These are phyloP conservation scores for Vaccinium myrtillus DNA, from an alignment of 148 eudicot genomes.

Conservation along the genomic window DNA sequence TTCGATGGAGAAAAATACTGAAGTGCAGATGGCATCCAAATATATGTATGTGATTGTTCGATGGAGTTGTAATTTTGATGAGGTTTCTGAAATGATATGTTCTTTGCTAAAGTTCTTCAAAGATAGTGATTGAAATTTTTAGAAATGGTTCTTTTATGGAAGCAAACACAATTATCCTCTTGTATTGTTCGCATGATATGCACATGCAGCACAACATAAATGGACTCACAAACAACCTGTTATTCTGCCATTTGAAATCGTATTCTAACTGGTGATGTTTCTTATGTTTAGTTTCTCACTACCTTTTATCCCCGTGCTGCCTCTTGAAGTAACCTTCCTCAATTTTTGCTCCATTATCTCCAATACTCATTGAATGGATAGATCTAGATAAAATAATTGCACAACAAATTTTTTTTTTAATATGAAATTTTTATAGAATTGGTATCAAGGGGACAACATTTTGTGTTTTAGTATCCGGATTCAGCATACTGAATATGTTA, in stretches of 20 bases:
- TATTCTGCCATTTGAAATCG: neutral
- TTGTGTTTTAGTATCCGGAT: neutral
- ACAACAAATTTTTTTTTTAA: neutral
- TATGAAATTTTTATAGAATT: neutral
- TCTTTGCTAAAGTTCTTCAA: too few species aligned
- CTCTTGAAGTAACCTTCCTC: neutral
- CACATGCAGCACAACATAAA: neutral
- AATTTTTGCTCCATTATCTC: neutral
- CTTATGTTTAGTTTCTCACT: neutral
- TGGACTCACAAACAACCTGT: neutral
- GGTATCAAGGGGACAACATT: neutral
- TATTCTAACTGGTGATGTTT: neutral
- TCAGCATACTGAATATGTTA: neutral
- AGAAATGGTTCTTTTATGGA: neutral
- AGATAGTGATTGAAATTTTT: neutral
- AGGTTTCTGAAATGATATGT: neutral
- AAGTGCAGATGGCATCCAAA: neutral
- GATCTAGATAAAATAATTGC: neutral
- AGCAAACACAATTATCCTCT: neutral
- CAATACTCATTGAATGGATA: neutral
- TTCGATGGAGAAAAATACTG: neutral
- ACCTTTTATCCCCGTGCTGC: neutral
- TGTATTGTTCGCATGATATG: neutral
- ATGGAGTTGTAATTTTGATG: neutral
- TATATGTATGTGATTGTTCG: neutral